These are phyloP conservation scores for Colletotrichum navitas DNA, from an alignment of 2,329 filamentous ascomycete genomes.

Conservation along the genomic window DNA sequence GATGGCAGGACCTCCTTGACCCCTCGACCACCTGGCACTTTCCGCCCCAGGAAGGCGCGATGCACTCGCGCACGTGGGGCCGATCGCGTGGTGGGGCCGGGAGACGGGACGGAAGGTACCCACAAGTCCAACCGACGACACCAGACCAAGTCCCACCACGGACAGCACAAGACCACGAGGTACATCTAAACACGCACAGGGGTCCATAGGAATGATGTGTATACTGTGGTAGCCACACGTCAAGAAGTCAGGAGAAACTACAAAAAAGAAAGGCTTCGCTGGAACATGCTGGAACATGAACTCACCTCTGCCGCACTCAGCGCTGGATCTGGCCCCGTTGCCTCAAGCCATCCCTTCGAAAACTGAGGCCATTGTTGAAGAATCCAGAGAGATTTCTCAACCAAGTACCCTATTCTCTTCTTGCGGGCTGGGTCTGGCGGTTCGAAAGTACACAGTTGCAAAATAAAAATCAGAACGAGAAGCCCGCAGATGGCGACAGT, in stretches of 20 bases:
- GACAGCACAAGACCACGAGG: not conserved
- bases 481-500: not conserved
- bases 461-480: not conserved
- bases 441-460: not conserved
- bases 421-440: not conserved
- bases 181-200: no score
- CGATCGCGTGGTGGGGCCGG: not conserved
- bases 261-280: constrained; percentile 13
- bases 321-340: constrained; percentile 29
- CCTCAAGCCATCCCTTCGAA: constrained; percentile 27
- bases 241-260: not conserved
- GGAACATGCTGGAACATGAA: constrained; percentile 8
- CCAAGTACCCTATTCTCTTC: not conserved
- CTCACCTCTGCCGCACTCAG: constrained; percentile 10
- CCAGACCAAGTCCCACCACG: not conserved
- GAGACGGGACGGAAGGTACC: constrained; percentile 10
- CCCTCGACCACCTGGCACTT: not conserved
- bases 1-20: not conserved
- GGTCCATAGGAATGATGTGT: not conserved
- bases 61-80: not conserved
- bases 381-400: not conserved
- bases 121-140: not conserved
- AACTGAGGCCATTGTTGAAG: constrained; percentile 5
- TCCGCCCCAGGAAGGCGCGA: not conserved
- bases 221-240: not conserved